Conservation (phyloP, 2,329 filamentous ascomycete genomes). For the Cordyceps cicadae region DNA sequence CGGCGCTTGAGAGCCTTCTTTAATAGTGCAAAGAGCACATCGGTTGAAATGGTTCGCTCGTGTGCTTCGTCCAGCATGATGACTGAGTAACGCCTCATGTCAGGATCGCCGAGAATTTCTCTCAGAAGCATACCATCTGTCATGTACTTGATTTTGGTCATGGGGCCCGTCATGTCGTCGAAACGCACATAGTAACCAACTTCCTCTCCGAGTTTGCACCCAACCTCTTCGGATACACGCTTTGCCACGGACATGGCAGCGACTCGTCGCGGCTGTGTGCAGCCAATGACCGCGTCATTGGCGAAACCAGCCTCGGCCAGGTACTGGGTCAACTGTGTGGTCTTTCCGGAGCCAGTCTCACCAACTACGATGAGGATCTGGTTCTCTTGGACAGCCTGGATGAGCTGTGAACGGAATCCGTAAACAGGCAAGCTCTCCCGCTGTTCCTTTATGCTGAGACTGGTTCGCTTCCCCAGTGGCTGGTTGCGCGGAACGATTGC, state of each 20-base stretch:
- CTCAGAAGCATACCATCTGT: slow-evolving; percentile 97
- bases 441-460: slow-evolving; percentile 90
- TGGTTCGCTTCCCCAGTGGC: slow-evolving; percentile 76
- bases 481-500: slow-evolving; percentile 72
- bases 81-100: slow-evolving; percentile 81
- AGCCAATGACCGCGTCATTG: slow-evolving; percentile 82
- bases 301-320: slow-evolving; percentile 87
- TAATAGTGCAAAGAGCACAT: slow-evolving; percentile 86
- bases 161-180: slow-evolving; percentile 81
- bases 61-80: slow-evolving; percentile 99
- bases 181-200: slow-evolving; percentile 98
- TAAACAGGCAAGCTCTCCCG: slow-evolving; percentile 82
- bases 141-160: slow-evolving; percentile 98
- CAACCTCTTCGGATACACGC: slow-evolving; percentile 92
- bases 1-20: slow-evolving; percentile 87
- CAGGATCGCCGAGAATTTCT: slow-evolving; percentile 87
- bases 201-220: slow-evolving; percentile 80
- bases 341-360: slow-evolving; percentile 87
- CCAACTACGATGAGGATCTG: slow-evolving; percentile 94
- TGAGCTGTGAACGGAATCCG: slow-evolving; percentile 77
- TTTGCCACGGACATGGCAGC: slow-evolving; percentile 97
- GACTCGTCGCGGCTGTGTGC: slow-evolving; percentile 92
- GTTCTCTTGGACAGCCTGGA: slow-evolving; percentile 79
- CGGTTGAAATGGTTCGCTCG: slow-evolving; percentile 91
- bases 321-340: slow-evolving; percentile 92